Evolutionary conservation across 2,329 filamentous ascomycete species (phyloP).

Genomic region (Neonectria neomacrospora): DNA sequence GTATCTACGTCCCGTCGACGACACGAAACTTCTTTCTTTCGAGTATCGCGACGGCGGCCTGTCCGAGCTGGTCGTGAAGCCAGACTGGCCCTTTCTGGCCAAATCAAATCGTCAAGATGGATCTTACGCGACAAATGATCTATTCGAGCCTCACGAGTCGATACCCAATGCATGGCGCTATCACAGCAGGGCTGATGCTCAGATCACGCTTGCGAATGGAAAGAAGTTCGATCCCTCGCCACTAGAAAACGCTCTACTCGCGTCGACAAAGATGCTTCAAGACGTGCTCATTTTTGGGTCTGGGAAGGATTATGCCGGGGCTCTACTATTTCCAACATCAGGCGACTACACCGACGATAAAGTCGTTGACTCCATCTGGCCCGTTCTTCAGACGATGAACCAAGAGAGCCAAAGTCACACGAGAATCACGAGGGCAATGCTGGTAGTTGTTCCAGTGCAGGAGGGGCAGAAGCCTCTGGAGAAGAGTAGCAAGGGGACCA

Average conservation of each 20-base stretch:
- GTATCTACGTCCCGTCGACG: conserved; percentile 59
- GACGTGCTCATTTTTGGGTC: conserved; percentile 72
- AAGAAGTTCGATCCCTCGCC: conserved; percentile 76
- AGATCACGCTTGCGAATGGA: conserved; percentile 71
- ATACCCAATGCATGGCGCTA: conserved; percentile 70
- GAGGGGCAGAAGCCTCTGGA: conserved; percentile 50
- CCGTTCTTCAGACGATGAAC: conserved; percentile 60
- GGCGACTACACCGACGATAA: conserved; percentile 46
- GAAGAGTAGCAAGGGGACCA: conserved; percentile 73
- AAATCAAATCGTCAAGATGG: conserved; percentile 69
- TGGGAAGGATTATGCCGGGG: conserved; percentile 65
- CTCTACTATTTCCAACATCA: conserved; percentile 61
- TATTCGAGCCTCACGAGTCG: conserved; percentile 66
- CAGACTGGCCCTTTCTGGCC: conserved; percentile 67
- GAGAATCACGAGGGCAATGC: conserved; percentile 60
- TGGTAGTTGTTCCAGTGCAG: conserved; percentile 57
- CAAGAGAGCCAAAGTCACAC: conserved; percentile 60
- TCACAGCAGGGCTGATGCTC: conserved; percentile 69
- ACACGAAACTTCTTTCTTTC: conserved; percentile 54
- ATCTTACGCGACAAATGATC: conserved; percentile 70
- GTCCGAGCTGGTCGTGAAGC: conserved; percentile 65
- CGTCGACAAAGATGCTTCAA: conserved; percentile 54
- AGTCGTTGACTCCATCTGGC: conserved; percentile 55
- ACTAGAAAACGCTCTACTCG: conserved; percentile 65
- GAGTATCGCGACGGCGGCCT: conserved; percentile 55